These are phyloP conservation scores for Ophiostoma australiae DNA, from an alignment of 2,329 filamentous ascomycete genomes.

Conservation along the genomic window DNA sequence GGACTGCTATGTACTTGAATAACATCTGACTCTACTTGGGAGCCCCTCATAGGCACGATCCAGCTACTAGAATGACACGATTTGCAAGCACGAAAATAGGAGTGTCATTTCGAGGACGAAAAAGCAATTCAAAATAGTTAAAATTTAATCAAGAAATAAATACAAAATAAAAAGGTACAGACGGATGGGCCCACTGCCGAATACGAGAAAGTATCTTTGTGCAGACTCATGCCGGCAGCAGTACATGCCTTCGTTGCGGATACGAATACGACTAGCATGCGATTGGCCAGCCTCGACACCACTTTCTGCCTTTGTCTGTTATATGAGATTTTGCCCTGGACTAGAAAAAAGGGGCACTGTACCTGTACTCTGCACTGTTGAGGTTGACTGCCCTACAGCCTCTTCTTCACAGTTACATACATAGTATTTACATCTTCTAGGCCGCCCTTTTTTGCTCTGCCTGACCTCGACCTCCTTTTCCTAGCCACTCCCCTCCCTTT, in stretches of 20 bases:
- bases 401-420: not conserved
- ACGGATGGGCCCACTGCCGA: not conserved
- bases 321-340: constrained; percentile 6
- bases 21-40: not conserved
- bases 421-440: not conserved
- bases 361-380: not conserved
- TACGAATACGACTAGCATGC: constrained; percentile 25
- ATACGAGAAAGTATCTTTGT: not conserved
- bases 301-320: not conserved
- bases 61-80: constrained; percentile 18
- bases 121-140: not conserved
- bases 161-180: not conserved
- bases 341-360: constrained; percentile 16
- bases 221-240: not conserved
- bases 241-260: constrained; percentile 21
- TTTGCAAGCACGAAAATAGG: constrained; percentile 11
- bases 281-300: constrained; percentile 20
- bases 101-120: constrained; percentile 7
- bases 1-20: too few species aligned
- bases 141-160: not conserved
- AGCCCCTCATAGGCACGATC: constrained; percentile 9
- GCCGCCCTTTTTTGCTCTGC: not conserved
- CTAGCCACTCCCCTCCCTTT: not conserved
- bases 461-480: not conserved
- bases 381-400: not conserved